Evolutionary conservation across 1,284 basidiomycete genomes (phyloP), one percentile per base, ranked within the genome.

Genomic region (Melanopsichium pennsylvanicum): DNA sequence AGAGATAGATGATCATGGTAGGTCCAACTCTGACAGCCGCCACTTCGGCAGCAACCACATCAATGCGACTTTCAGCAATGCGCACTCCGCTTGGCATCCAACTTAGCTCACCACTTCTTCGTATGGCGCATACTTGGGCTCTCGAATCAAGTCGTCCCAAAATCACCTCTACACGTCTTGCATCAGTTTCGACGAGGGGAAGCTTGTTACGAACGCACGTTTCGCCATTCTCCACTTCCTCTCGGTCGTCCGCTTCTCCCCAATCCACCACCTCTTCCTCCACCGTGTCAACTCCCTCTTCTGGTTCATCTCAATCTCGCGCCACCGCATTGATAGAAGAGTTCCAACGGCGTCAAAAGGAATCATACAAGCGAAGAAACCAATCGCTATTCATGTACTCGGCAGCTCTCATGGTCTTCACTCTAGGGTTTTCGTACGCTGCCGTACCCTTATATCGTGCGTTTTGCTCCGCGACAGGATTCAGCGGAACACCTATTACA

Each of bases 391-490:
- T 92, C 51, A 88, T 92, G 87, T 93, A 92, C 79, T 87, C 87
- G 13, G 85, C 88, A 21, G 90, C 90, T 2, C 59, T 93, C 89
- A 88, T 97, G 52, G 83, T 97, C 25, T 77, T 90, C 22, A 89
- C 88, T 0, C 83, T 92, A 1, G 95, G 95, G 7, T 85, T 90
- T 32, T 91, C 92, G 8, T 98, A 98, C 81, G 95, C 96, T 16
- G 92, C 96, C 26, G 96, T 98, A 1, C 96, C 96, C 0, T 85
- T 97, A 5, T 99, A 98, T 82, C 89, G 96, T 43, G 93, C 93
- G 78, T 99, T 98, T 84, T 99, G 96, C 81, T 90, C 93, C 2
- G 92, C 93, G 2, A 99, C 96, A 1, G 96, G 96, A 2, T 99
- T 95, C 80, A 91, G 89, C 10, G 96, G 96, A 2, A 95, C 93